phyloP scores from a whole-genome alignment of 371 early-diverging fungal genomes.

The Nematocida minor region DNA sequence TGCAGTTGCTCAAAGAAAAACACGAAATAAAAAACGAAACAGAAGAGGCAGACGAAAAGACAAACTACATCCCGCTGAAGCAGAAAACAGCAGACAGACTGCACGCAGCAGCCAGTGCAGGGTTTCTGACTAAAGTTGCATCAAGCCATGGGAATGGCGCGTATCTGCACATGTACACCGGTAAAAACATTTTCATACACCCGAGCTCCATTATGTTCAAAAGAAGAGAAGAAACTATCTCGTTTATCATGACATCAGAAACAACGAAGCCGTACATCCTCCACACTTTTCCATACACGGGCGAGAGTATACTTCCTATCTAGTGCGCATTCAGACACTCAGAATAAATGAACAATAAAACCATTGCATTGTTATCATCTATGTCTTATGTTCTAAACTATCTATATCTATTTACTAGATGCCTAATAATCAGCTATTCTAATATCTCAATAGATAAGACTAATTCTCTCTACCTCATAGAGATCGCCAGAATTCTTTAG shows the following conservation, averaged over 20 bases:
- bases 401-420: no score
- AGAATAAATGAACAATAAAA: no score
- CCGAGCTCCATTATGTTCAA: constrained; percentile 31
- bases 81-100: constrained; percentile 16
- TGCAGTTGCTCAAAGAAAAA: background rate
- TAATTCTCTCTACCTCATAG: no score
- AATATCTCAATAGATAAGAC: no score
- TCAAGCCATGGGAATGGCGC: background rate
- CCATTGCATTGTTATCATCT: no score
- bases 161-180: constrained; percentile 41
- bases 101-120: constrained; percentile 11
- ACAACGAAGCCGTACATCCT: constrained; percentile 36
- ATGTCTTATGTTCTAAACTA: no score
- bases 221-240: background rate
- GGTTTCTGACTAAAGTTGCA: constrained; percentile 30
- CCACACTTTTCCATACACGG: constrained; percentile 35
- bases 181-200: constrained; percentile 12
- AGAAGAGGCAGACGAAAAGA: background rate
- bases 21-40: background rate
- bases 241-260: constrained; percentile 20
- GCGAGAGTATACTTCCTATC: no score
- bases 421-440: no score
- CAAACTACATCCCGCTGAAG: background rate
- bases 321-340: no score
- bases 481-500: no score